Percentiles rank a stretch among this genome's conserved stretches.
phyloP scores from a whole-genome alignment of 2,329 filamentous ascomycete genomes.

The Trichophyton mentagrophytes region DNA sequence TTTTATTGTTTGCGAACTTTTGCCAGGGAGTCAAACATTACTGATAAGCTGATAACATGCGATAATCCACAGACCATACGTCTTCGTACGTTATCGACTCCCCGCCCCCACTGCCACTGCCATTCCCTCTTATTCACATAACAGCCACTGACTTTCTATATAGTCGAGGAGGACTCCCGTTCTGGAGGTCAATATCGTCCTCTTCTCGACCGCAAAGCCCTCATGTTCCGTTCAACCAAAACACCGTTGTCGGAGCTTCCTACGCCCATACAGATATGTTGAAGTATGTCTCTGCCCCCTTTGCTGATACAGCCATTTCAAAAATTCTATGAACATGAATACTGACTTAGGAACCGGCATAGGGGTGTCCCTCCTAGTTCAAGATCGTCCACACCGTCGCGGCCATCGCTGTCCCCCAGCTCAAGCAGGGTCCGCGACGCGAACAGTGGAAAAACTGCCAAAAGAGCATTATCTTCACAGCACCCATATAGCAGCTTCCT shows the following conservation, averaged over 20 bases:
- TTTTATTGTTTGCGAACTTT: not conserved
- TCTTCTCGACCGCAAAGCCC: constrained; percentile 39
- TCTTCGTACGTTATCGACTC: constrained; percentile 22
- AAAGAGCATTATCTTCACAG: constrained; percentile 37
- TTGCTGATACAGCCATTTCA: not conserved
- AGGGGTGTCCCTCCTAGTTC: constrained; percentile 35
- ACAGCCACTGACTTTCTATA: constrained; percentile 4
- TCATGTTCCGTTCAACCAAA: constrained; percentile 48
- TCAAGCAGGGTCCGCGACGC: constrained; percentile 30
- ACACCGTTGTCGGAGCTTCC: constrained; percentile 76
- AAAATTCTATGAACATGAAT: not conserved
- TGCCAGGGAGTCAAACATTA: not conserved
- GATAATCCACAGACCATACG: constrained; percentile 23
- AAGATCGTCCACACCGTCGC: constrained; percentile 62
- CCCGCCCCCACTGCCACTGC: constrained; percentile 5
- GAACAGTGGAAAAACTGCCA: constrained; percentile 36
- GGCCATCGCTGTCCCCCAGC: constrained; percentile 42
- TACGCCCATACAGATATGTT: constrained; percentile 95
- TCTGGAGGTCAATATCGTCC: constrained; percentile 58
- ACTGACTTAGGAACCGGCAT: constrained; percentile 8
- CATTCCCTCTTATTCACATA: constrained; percentile 6
- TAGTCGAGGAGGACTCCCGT: constrained; percentile 68
- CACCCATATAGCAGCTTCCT: constrained; percentile 71
- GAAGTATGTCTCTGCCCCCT: constrained; percentile 52
- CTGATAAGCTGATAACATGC: constrained; percentile 5